Conservation (phyloP, 2,329 filamentous ascomycete species). For the Nemania serpens region DNA sequence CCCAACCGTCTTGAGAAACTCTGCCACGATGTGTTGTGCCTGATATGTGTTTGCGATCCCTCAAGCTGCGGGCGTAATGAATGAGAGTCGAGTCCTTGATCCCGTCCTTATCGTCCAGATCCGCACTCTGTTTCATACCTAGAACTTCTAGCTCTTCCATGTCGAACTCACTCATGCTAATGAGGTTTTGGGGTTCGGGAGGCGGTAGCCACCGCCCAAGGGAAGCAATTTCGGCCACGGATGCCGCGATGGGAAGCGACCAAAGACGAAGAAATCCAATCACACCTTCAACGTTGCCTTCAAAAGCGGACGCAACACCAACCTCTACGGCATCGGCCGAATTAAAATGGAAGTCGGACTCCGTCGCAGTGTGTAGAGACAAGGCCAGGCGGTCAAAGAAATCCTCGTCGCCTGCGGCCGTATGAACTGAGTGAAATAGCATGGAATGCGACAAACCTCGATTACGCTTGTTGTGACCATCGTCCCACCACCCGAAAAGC, state of each 20-base stretch:
- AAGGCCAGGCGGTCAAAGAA: conserved; percentile 76
- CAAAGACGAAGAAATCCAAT: conserved; percentile 75
- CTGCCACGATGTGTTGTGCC: conserved; percentile 39
- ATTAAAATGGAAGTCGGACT: conserved; percentile 77
- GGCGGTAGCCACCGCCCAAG: conserved; percentile 80
- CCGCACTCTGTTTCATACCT: conserved; percentile 62
- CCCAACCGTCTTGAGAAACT: conserved; percentile 74
- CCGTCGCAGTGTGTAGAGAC: conserved; percentile 70
- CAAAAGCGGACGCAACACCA: conserved; percentile 78
- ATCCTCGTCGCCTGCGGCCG: conserved; percentile 60
- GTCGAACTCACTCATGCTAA: conserved; percentile 70
- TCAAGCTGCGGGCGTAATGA: conserved; percentile 72
- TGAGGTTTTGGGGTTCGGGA: conserved; percentile 56
- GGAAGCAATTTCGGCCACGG: conserved; percentile 83
- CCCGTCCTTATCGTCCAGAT: conserved; percentile 63
- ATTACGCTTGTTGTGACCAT: conserved; percentile 57
- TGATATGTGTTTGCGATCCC: conserved; percentile 58
- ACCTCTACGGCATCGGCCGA: conserved; percentile 77
- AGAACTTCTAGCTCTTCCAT: conserved; percentile 85
- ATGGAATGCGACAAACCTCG: conserved; percentile 45
- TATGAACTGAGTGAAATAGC: conserved; percentile 43
- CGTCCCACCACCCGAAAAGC: conserved; percentile 90
- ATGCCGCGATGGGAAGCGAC: conserved; percentile 79
- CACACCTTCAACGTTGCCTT: conserved; percentile 78
- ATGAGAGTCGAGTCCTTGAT: conserved; percentile 81